Evolutionary conservation across 169 alveolate species (phyloP).

Genomic region (Cryptosporidium baileyi): DNA sequence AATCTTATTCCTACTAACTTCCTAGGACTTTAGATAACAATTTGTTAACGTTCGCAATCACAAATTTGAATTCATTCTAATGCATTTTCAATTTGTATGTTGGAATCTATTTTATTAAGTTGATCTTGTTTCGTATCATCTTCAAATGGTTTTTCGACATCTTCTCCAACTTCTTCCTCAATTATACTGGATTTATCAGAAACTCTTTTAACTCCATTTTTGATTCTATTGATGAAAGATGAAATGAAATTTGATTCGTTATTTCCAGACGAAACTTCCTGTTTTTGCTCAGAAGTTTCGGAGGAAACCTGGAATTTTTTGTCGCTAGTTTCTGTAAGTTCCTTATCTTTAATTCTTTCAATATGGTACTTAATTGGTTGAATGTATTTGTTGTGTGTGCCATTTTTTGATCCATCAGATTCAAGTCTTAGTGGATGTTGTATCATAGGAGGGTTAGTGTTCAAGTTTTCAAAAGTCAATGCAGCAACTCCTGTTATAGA

Average conservation of each 20-base stretch:
- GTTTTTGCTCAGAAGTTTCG: neutral
- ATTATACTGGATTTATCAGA: neutral
- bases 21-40: too few species aligned
- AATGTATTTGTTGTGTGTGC: conserved; percentile 54
- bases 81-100: neutral
- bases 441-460: conserved; percentile 44
- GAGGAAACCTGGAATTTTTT: neutral
- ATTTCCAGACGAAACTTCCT: neutral
- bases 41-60: neutral
- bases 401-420: conserved; percentile 51
- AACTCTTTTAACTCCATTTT: conserved; percentile 9
- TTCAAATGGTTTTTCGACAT: neutral
- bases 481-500: conserved; percentile 67
- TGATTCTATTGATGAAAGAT: conserved; percentile 18
- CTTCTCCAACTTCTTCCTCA: conserved; percentile 19
- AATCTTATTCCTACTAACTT: too few species aligned
- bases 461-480: conserved; percentile 52
- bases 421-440: conserved; percentile 50
- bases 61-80: neutral
- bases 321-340: neutral
- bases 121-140: neutral
- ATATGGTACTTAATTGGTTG: conserved; percentile 55
- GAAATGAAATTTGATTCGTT: neutral
- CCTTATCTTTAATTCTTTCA: conserved; percentile 62
- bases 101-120: neutral